phyloP scores from a whole-genome alignment of 495 filamentous ascomycete genomes.

The Delitschia confertaspora region DNA sequence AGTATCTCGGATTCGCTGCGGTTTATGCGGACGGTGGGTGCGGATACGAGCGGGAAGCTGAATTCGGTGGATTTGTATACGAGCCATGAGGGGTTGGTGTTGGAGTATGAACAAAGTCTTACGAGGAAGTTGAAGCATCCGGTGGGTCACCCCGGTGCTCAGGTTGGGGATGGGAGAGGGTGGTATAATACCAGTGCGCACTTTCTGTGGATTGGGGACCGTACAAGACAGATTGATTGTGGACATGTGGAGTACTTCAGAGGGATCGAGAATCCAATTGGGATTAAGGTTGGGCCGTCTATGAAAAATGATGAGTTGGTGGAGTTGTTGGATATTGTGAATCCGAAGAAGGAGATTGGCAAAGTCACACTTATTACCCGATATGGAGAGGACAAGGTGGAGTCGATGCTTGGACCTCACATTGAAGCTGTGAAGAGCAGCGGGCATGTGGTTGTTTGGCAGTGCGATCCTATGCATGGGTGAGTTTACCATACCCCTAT shows the following conservation, averaged over 20 bases:
- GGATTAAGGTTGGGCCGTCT: conserved; percentile 87
- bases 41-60: conserved; percentile 73
- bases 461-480: conserved; percentile 98
- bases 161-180: conserved; percentile 44
- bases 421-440: conserved; percentile 77
- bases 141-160: conserved; percentile 16
- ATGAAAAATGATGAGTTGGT: conserved; percentile 67
- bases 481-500: conserved; percentile 36
- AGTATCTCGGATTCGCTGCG: conserved; percentile 84
- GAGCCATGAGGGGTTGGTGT: conserved; percentile 85
- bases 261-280: conserved; percentile 88
- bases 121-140: conserved; percentile 69
- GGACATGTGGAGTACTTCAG: conserved; percentile 97
- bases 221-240: conserved; percentile 82
- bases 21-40: conserved; percentile 93
- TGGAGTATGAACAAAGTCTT: conserved; percentile 87
- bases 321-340: conserved; percentile 68
- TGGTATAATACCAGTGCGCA: conserved; percentile 75
- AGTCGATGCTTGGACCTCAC: conserved; percentile 62
- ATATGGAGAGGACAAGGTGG: conserved; percentile 72
- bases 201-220: conserved; percentile 97
- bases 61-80: conserved; percentile 94
- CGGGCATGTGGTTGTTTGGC: conserved; percentile 79
- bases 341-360: conserved; percentile 69
- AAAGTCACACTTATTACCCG: conserved; percentile 95